These are phyloP conservation scores for Brachypodium distachyon DNA, from an alignment of 202 grass and related monocot species.

Conservation along the genomic window DNA sequence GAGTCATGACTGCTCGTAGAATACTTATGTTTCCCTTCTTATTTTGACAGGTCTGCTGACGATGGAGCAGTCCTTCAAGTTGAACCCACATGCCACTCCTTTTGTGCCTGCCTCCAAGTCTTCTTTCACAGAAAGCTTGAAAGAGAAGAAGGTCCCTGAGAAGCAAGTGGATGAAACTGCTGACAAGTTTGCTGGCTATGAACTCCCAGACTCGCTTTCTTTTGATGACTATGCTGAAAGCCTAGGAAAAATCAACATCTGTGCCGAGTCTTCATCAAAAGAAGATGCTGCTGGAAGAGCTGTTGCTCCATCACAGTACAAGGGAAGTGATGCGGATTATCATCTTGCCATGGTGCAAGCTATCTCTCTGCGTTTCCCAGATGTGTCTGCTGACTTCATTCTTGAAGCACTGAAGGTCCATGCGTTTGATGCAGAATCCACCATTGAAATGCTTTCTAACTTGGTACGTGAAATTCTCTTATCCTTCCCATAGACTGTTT, in stretches of 20 bases:
- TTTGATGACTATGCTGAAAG: slow-evolving; percentile 29
- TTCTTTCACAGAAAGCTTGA: not conserved
- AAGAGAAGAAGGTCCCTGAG: not conserved
- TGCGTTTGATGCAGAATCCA: slow-evolving; percentile 15
- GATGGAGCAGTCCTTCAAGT: slow-evolving; percentile 11
- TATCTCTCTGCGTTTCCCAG: slow-evolving; percentile 28
- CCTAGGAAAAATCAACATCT: slow-evolving; percentile 29
- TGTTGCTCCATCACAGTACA: not conserved
- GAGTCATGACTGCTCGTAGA: not conserved
- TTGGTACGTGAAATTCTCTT: slow-evolving; percentile 12
- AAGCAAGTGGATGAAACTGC: not conserved
- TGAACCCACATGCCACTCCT: slow-evolving; percentile 40
- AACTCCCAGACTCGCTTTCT: slow-evolving; percentile 34
- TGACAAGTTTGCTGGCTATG: slow-evolving; percentile 19
- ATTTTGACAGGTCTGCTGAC: slow-evolving; percentile 1
- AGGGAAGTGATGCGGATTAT: not conserved
- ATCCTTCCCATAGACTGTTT: not conserved
- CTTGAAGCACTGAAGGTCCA: slow-evolving; percentile 19
- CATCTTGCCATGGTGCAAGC: slow-evolving; percentile 7
- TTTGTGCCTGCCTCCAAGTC: slow-evolving; percentile 24
- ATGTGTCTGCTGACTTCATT: slow-evolving; percentile 40
- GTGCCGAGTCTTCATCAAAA: slow-evolving; percentile 14
- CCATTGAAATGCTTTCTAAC: slow-evolving; percentile 28
- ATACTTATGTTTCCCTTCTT: not conserved
- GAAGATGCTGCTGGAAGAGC: not conserved